Conservation (phyloP, 2,329 filamentous ascomycete species). For the Fusarium sp. region DNA sequence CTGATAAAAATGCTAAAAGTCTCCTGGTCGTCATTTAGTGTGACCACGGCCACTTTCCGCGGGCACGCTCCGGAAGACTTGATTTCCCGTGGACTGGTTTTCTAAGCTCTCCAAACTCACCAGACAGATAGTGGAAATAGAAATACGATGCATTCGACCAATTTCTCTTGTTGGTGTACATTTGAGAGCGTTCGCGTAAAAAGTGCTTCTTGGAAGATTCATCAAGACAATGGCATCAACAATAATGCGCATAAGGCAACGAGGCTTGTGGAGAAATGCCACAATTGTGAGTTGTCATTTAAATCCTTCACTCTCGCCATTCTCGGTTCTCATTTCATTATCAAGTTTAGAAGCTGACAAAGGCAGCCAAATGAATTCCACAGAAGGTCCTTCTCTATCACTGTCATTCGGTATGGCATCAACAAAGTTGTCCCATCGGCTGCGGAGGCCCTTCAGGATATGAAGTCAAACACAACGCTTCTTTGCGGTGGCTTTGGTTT, state of each 20-base stretch:
- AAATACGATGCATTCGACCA: neutral
- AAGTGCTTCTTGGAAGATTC: too few species aligned
- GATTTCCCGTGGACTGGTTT: neutral
- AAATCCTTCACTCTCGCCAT: neutral
- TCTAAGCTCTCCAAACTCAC: too few species aligned
- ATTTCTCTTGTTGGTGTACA: too few species aligned
- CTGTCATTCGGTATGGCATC: conserved; percentile 73
- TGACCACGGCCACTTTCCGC: neutral
- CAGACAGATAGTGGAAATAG: neutral
- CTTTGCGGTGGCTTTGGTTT: conserved; percentile 87
- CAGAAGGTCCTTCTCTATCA: conserved; percentile 70
- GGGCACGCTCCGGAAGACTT: neutral
- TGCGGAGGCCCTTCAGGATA: conserved; percentile 77
- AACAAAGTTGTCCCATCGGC: conserved; percentile 82
- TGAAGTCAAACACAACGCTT: conserved; percentile 80
- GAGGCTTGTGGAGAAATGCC: neutral
- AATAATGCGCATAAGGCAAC: neutral
- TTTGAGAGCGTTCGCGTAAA: too few species aligned
- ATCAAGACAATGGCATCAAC: neutral
- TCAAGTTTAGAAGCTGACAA: neutral
- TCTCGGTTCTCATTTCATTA: fast-evolving
- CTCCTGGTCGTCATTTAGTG: neutral
- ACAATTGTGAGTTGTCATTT: neutral
- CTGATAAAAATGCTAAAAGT: too few species aligned
- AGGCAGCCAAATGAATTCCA: neutral